Percentiles rank a stretch among this genome's conserved stretches.
phyloP scores from a whole-genome alignment of 1,284 basidiomycete genomes.

The Leccinum fallax region DNA sequence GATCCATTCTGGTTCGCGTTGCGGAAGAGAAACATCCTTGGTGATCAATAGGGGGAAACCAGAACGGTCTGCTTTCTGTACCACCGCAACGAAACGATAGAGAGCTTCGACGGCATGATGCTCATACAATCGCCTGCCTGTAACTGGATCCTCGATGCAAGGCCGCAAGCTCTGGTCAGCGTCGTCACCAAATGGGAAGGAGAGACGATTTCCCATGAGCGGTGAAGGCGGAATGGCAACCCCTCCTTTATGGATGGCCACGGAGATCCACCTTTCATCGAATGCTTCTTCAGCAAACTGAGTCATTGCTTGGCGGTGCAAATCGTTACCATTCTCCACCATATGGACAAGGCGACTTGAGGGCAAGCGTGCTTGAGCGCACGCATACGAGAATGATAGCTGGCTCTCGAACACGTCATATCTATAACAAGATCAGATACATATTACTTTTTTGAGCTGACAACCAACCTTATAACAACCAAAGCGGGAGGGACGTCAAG shows the following conservation, averaged over 20 bases:
- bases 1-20: slow-evolving; percentile 32
- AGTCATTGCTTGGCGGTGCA: slow-evolving; percentile 53
- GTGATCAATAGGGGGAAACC: slow-evolving; percentile 46
- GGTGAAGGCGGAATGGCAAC: slow-evolving; percentile 49
- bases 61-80: slow-evolving; percentile 14
- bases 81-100: slow-evolving; percentile 47
- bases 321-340: slow-evolving; percentile 57
- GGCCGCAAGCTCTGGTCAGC: slow-evolving; percentile 38
- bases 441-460: slow-evolving; percentile 4
- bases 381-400: slow-evolving; percentile 56
- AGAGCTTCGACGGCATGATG: slow-evolving; percentile 56
- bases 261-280: slow-evolving; percentile 46
- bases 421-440: slow-evolving; percentile 37
- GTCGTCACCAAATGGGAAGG: slow-evolving; percentile 51
- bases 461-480: slow-evolving; percentile 59
- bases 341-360: slow-evolving; percentile 63
- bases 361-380: slow-evolving; percentile 45
- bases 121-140: slow-evolving; percentile 55
- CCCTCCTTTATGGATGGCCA: slow-evolving; percentile 40
- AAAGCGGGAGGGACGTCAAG: slow-evolving; percentile 55
- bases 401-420: slow-evolving; percentile 65
- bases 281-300: slow-evolving; percentile 34
- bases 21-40: slow-evolving; percentile 11
- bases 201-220: slow-evolving; percentile 43
- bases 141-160: slow-evolving; percentile 52